These are phyloP conservation scores for Zygotorulaspora chibaensis DNA, from an alignment of 805 yeast genomes.

Conservation along the genomic window DNA sequence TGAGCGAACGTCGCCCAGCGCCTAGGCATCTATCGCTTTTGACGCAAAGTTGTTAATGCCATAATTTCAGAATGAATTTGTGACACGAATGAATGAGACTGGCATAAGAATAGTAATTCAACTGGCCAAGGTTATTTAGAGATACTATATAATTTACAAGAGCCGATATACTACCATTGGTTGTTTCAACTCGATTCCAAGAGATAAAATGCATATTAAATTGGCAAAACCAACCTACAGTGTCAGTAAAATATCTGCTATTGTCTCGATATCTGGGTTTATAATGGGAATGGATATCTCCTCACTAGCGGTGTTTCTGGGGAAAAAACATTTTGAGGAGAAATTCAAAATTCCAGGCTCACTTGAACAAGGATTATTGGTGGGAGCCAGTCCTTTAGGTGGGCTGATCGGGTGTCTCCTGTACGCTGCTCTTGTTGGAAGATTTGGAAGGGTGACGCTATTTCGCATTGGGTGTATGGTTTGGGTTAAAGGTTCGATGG, in stretches of 20 bases:
- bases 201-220: neutral
- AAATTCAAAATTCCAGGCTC: slow-evolving; percentile 55
- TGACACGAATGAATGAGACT: slow-evolving; percentile 1
- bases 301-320: slow-evolving; percentile 67
- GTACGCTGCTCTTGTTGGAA: slow-evolving; percentile 49
- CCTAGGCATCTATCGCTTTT: neutral
- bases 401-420: slow-evolving; percentile 55
- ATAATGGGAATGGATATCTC: slow-evolving; percentile 78
- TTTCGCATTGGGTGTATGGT: slow-evolving; percentile 50
- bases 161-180: too few relatives aligned
- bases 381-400: slow-evolving; percentile 74
- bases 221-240: slow-evolving; percentile 36
- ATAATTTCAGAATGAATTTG: slow-evolving; percentile 1
- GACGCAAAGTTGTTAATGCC: neutral
- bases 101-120: too few relatives aligned
- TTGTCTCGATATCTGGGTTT: slow-evolving; percentile 64
- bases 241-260: slow-evolving; percentile 48
- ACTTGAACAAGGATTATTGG: slow-evolving; percentile 63
- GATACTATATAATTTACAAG: too few relatives aligned
- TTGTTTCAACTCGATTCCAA: too few relatives aligned
- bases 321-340: slow-evolving; percentile 43
- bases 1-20: too few relatives aligned
- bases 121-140: too few relatives aligned
- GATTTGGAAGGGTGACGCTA: slow-evolving; percentile 52
- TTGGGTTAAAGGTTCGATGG: slow-evolving; percentile 53